Conservation (phyloP, 2,329 filamentous ascomycete species). For the Sarocladium kiliense region DNA sequence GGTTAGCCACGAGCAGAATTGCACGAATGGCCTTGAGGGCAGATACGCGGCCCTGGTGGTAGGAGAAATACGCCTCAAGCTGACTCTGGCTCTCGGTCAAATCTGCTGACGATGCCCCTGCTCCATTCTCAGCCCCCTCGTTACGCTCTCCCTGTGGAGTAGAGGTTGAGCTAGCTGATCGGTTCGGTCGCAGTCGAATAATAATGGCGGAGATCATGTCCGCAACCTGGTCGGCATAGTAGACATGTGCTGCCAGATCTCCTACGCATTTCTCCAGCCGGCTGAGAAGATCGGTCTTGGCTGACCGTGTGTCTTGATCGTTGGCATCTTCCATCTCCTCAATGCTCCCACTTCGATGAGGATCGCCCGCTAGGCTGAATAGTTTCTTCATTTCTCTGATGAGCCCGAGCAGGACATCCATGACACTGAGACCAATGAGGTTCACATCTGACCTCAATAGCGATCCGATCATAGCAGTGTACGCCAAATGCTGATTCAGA, state of each 20-base stretch:
- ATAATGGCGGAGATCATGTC: constrained; percentile 89
- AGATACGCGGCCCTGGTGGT: constrained; percentile 50
- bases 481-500: constrained; percentile 66
- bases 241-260: constrained; percentile 88
- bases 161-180: constrained; percentile 36
- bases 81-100: constrained; percentile 38
- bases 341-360: constrained; percentile 23
- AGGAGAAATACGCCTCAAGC: constrained; percentile 47
- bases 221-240: constrained; percentile 92
- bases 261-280: constrained; percentile 79
- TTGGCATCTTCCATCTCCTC: constrained; percentile 19
- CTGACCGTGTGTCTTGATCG: background rate
- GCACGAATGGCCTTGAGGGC: constrained; percentile 77
- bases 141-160: constrained; percentile 43
- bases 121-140: constrained; percentile 27
- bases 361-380: constrained; percentile 55
- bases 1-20: constrained; percentile 78
- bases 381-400: constrained; percentile 78
- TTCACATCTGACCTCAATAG: constrained; percentile 85
- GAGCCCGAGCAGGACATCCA: constrained; percentile 84
- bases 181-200: constrained; percentile 65
- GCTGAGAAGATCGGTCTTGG: constrained; percentile 47
- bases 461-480: constrained; percentile 75
- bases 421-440: constrained; percentile 90
- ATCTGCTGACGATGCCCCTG: constrained; percentile 30